Evolutionary conservation across 768 basidiomycete genomes (phyloP).

Genomic region (Boletus insuetus): DNA sequence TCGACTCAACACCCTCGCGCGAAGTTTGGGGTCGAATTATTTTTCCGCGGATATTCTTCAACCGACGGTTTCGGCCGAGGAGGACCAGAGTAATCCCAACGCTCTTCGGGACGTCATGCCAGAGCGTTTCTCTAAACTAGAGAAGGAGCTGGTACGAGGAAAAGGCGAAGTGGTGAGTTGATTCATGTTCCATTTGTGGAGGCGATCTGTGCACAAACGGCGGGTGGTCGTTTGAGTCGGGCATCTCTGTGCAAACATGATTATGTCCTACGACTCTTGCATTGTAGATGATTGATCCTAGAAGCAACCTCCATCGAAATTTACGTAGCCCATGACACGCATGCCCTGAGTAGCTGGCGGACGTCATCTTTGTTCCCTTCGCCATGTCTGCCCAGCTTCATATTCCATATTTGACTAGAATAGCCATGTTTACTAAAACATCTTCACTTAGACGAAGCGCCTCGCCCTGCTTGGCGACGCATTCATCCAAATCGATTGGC

Average conservation of each 20-base stretch:
- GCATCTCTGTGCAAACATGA: neutral
- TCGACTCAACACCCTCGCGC: slow-evolving; percentile 57
- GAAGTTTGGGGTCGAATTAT: slow-evolving; percentile 60
- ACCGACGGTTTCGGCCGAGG: slow-evolving; percentile 42
- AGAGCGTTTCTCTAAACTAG: slow-evolving; percentile 74
- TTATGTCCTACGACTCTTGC: neutral
- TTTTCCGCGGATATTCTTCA: slow-evolving; percentile 56
- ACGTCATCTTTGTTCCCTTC: neutral
- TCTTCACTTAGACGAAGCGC: slow-evolving; percentile 55
- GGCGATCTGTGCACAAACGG: neutral
- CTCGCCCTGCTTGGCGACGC: slow-evolving; percentile 58
- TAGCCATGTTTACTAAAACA: neutral
- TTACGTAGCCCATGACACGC: neutral
- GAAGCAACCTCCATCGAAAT: neutral
- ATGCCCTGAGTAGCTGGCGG: neutral
- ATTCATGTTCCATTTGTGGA: neutral
- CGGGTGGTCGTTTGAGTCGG: neutral
- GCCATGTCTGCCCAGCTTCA: neutral
- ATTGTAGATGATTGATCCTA: neutral
- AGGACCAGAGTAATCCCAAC: slow-evolving; percentile 34
- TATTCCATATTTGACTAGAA: neutral
- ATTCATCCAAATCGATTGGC: slow-evolving; percentile 77
- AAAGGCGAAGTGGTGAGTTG: slow-evolving; percentile 79
- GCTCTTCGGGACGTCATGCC: slow-evolving; percentile 71
- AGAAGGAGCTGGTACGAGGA: slow-evolving; percentile 81